phyloP scores from a whole-genome alignment of 495 filamentous ascomycete species.

The Amorphotheca resinae region DNA sequence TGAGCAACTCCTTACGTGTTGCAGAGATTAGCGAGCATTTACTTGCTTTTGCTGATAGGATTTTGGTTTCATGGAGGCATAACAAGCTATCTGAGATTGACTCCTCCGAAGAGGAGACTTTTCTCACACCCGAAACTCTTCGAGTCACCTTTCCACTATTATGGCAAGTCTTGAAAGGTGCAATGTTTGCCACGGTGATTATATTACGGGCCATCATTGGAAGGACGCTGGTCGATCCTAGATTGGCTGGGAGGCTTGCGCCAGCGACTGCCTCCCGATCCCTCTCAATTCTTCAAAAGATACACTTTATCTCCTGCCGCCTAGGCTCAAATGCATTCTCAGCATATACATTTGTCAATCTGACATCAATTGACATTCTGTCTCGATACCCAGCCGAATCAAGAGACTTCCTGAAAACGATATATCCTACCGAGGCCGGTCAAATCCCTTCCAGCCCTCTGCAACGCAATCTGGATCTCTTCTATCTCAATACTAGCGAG shows the following conservation, averaged over 20 bases:
- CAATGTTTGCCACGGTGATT: conserved; percentile 69
- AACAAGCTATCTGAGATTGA: conserved; percentile 81
- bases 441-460: conserved; percentile 63
- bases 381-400: conserved; percentile 57
- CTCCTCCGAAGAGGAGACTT: conserved; percentile 54
- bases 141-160: conserved; percentile 58
- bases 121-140: conserved; percentile 57
- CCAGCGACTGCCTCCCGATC: conserved; percentile 64
- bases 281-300: conserved; percentile 64
- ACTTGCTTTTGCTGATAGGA: conserved; percentile 51
- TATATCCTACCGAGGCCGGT: conserved; percentile 45
- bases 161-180: conserved; percentile 72
- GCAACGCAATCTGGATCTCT: conserved; percentile 71
- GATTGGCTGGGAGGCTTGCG: conserved; percentile 39
- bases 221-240: conserved; percentile 37
- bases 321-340: conserved; percentile 60
- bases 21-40: conserved; percentile 60
- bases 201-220: conserved; percentile 61
- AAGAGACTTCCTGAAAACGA: conserved; percentile 54
- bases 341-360: conserved; percentile 69
- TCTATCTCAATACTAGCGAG: conserved; percentile 82
- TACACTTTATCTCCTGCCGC: conserved; percentile 80
- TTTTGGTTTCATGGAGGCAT: conserved; percentile 72
- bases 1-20: conserved; percentile 45
- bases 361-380: conserved; percentile 82